Percentiles rank a stretch among this genome's conserved stretches.
Conservation (phyloP, 148 eudicot species). For the Cornus controversa region DNA sequence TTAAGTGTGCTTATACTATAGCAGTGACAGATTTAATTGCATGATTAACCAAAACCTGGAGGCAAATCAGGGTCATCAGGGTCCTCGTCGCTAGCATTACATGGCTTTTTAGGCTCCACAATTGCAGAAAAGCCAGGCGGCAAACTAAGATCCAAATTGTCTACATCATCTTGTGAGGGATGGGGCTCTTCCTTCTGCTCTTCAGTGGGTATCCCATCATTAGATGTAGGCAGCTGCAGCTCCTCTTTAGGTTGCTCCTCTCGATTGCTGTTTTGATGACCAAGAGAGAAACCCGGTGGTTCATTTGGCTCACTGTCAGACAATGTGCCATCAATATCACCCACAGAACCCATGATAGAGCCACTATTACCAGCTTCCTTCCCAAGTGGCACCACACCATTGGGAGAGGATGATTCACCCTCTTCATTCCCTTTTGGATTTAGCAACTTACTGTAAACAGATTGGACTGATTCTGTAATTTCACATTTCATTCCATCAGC, state of each 20-base stretch:
- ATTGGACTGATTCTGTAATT: slow-evolving; percentile 70
- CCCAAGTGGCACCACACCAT: slow-evolving; percentile 18
- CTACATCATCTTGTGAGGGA: slow-evolving; percentile 10
- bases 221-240: slow-evolving; percentile 18
- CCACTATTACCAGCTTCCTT: slow-evolving; percentile 22
- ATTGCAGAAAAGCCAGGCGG: slow-evolving; percentile 44
- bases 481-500: slow-evolving; percentile 64
- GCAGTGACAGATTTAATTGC: too few relatives aligned
- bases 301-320: slow-evolving; percentile 40
- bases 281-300: slow-evolving; percentile 48
- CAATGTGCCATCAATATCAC: slow-evolving; percentile 23
- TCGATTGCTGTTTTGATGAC: slow-evolving; percentile 16
- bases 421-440: slow-evolving; percentile 39
- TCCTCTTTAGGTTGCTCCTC: slow-evolving; percentile 24
- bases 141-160: slow-evolving; percentile 27
- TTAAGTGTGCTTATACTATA: background rate
- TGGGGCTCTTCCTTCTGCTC: slow-evolving; percentile 20
- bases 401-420: slow-evolving; percentile 30
- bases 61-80: slow-evolving; percentile 88
- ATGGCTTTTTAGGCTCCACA: slow-evolving; percentile 29
- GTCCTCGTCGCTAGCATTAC: slow-evolving; percentile 55
- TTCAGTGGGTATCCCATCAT: slow-evolving; percentile 23
- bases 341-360: slow-evolving; percentile 15
- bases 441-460: slow-evolving; percentile 54
- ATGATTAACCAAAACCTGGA: slow-evolving; percentile 69